These are phyloP conservation scores for Aspergillus neoniger DNA, from an alignment of 2,329 filamentous ascomycete genomes.

Conservation along the genomic window DNA sequence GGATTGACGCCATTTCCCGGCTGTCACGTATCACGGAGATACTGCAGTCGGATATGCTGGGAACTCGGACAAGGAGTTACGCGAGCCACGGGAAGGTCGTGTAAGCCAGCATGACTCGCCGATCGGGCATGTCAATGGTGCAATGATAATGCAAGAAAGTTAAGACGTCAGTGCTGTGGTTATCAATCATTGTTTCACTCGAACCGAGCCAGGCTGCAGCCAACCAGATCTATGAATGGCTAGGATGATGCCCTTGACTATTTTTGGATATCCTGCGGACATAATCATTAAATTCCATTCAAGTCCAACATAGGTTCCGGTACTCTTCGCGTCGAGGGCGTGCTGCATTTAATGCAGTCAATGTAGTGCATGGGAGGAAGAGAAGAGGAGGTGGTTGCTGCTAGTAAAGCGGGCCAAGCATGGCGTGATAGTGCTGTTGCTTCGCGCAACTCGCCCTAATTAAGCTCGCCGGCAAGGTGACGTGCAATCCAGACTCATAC, in stretches of 20 bases:
- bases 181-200: neutral
- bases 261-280: neutral
- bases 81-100: neutral
- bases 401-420: conserved; percentile 18
- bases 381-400: neutral
- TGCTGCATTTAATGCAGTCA: neutral
- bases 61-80: neutral
- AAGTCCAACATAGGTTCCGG: neutral
- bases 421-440: conserved; percentile 28
- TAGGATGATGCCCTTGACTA: neutral
- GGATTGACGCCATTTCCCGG: conserved; percentile 9
- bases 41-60: neutral
- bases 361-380: neutral
- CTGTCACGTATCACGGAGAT: neutral
- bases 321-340: neutral
- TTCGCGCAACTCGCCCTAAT: conserved; percentile 15
- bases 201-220: neutral
- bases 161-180: neutral
- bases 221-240: neutral
- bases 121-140: neutral
- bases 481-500: neutral
- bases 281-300: neutral
- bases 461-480: neutral
- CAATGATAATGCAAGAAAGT: neutral
- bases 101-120: neutral